Percentiles rank a stretch among this genome's conserved stretches.
Evolutionary conservation across 768 basidiomycete species (phyloP).

Genomic region (Sarcomyxa edulis): DNA sequence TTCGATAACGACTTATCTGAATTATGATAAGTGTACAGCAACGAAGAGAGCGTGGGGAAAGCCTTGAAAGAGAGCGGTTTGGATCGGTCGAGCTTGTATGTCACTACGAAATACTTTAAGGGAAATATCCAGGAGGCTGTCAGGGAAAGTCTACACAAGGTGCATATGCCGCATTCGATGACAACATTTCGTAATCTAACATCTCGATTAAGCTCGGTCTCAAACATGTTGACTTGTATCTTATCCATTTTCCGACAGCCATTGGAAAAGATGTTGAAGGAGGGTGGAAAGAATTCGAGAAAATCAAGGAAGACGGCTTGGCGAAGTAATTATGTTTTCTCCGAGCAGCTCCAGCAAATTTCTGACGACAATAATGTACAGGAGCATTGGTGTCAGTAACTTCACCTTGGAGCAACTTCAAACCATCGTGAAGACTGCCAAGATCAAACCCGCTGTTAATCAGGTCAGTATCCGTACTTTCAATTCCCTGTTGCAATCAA

Average conservation of each 20-base stretch:
- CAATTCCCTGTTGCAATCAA: not conserved
- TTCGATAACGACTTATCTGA: not conserved
- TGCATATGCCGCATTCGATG: slow-evolving; percentile 11
- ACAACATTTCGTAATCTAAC: slow-evolving; percentile 2
- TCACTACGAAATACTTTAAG: slow-evolving; percentile 51
- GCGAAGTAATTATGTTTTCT: slow-evolving; percentile 34
- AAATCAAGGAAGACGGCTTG: slow-evolving; percentile 37
- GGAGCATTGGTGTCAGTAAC: slow-evolving; percentile 75
- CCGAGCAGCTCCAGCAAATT: too few relatives aligned
- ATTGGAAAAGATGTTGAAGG: slow-evolving; percentile 12
- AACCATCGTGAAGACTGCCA: slow-evolving; percentile 41
- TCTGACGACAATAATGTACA: too few relatives aligned
- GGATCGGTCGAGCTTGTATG: slow-evolving; percentile 36
- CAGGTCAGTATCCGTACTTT: slow-evolving; percentile 37
- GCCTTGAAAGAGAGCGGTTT: slow-evolving; percentile 45
- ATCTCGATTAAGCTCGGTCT: slow-evolving; percentile 44
- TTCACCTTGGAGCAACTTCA: slow-evolving; percentile 50
- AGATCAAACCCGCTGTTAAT: slow-evolving; percentile 62
- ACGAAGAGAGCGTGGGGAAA: slow-evolving; percentile 27
- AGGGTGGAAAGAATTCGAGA: slow-evolving; percentile 27
- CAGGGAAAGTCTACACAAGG: slow-evolving; percentile 45
- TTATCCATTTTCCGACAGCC: slow-evolving; percentile 50
- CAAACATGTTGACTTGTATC: slow-evolving; percentile 61
- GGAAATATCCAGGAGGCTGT: slow-evolving; percentile 36
- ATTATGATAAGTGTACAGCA: slow-evolving; percentile 30